phyloP scores from a whole-genome alignment of 75 land plant species.

The Pseudotsuga menziesii region DNA sequence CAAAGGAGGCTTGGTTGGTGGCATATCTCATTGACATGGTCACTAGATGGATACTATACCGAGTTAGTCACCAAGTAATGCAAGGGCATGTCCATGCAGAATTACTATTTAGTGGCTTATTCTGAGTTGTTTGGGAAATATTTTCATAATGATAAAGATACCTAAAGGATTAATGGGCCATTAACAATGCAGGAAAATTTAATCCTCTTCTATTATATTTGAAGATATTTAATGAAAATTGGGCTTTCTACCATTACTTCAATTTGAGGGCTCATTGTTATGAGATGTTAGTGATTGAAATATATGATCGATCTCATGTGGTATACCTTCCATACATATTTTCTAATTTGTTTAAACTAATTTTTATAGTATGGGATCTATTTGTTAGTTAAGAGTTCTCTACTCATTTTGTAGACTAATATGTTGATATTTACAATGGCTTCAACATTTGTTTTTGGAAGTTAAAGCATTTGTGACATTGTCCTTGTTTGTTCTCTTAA shows the following conservation, averaged over 20 bases:
- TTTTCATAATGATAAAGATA: not conserved
- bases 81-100: slow-evolving; percentile 96
- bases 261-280: slow-evolving; percentile 87
- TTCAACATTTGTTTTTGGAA: not conserved
- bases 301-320: slow-evolving; percentile 88
- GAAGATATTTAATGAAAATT: slow-evolving; percentile 95
- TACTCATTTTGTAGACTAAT: not conserved
- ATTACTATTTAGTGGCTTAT: slow-evolving; percentile 8
- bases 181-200: not conserved
- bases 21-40: slow-evolving; percentile 91
- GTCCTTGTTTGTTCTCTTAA: not conserved
- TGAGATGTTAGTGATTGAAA: slow-evolving; percentile 94
- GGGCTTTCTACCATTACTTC: slow-evolving; percentile 99
- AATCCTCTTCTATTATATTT: slow-evolving; percentile 7
- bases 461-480: not conserved
- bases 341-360: not conserved
- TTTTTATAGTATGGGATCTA: not conserved
- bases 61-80: slow-evolving; percentile 72
- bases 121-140: not conserved
- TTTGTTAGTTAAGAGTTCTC: not conserved
- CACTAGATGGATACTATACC: slow-evolving; percentile 84
- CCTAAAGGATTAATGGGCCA: not conserved
- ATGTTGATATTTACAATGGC: not conserved
- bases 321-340: slow-evolving; percentile 29
- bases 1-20: slow-evolving; percentile 82